phyloP scores from a whole-genome alignment of 2,329 filamentous ascomycete genomes.

The Rugonectria rugulosa region DNA sequence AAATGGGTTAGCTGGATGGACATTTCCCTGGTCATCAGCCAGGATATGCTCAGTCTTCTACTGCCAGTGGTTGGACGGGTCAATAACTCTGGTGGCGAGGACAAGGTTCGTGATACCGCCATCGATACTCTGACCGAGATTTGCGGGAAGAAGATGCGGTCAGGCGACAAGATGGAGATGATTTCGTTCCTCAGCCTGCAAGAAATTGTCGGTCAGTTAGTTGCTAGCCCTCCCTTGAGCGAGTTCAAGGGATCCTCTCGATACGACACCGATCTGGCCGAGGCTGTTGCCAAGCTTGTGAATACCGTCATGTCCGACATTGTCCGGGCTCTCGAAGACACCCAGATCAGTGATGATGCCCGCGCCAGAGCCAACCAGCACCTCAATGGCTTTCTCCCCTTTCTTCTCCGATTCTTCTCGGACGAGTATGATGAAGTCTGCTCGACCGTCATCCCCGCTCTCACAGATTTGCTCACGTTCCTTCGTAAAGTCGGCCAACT shows the following conservation, averaged over 20 bases:
- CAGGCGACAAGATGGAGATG: constrained; percentile 91
- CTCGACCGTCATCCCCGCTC: constrained; percentile 90
- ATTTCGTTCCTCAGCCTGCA: constrained; percentile 89
- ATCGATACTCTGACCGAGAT: constrained; percentile 97
- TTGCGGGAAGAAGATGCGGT: constrained; percentile 97
- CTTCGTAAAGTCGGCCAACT: constrained; percentile 81
- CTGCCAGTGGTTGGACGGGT: constrained; percentile 87
- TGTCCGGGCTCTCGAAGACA: constrained; percentile 82
- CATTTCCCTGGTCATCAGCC: constrained; percentile 90
- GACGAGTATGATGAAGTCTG: constrained; percentile 99
- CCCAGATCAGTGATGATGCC: constrained; percentile 65
- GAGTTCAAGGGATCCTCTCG: constrained; percentile 81
- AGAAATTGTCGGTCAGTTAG: constrained; percentile 84
- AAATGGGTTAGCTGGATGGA: constrained; percentile 99
- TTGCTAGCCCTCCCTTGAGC: constrained; percentile 80
- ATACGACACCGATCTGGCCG: constrained; percentile 95
- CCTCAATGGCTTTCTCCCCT: constrained; percentile 83
- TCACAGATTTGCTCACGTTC: constrained; percentile 91
- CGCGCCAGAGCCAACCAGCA: constrained; percentile 81
- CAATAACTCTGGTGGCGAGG: constrained; percentile 67
- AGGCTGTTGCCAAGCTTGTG: constrained; percentile 93
- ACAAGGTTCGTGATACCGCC: constrained; percentile 87
- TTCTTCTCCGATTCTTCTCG: constrained; percentile 91
- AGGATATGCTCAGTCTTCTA: constrained; percentile 83
- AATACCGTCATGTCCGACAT: constrained; percentile 90